Percentiles rank a stretch among this genome's conserved stretches.
phyloP scores from a whole-genome alignment of 2,329 filamentous ascomycete genomes.

The Arthrobotrys entomopaga region DNA sequence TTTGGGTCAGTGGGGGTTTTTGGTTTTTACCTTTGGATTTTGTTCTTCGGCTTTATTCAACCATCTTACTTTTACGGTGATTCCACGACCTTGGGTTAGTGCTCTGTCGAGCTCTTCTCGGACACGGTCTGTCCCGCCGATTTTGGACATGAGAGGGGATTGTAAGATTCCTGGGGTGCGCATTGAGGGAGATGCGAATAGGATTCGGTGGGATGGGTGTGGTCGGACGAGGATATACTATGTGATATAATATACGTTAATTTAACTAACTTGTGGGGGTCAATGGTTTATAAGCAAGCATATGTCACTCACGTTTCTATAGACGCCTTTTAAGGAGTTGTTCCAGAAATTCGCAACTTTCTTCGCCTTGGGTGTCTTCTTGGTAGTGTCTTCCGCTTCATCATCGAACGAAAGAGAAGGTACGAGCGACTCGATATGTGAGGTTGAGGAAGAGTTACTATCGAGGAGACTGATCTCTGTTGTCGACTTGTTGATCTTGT shows the following conservation, averaged over 20 bases:
- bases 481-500: conserved; percentile 18
- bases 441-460: neutral
- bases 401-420: conserved; percentile 54
- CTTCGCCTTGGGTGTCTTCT: conserved; percentile 25
- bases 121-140: conserved; percentile 66
- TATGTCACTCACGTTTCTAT: conserved; percentile 67
- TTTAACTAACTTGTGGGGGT: neutral
- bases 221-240: conserved; percentile 74
- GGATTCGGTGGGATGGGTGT: conserved; percentile 72
- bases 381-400: conserved; percentile 54
- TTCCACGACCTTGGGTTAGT: conserved; percentile 74
- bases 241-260: neutral
- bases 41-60: conserved; percentile 65
- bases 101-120: conserved; percentile 68
- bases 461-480: neutral
- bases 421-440: conserved; percentile 21
- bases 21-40: conserved; percentile 38
- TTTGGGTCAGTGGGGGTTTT: neutral
- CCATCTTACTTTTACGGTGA: conserved; percentile 81
- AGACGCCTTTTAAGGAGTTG: conserved; percentile 65
- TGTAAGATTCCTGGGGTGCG: conserved; percentile 75
- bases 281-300: conserved; percentile 2
- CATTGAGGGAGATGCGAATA: conserved; percentile 75
- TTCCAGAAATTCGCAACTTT: conserved; percentile 37
- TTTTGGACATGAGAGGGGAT: conserved; percentile 68